Percentiles rank a stretch among this genome's conserved stretches.
Evolutionary conservation across 495 filamentous ascomycete species (phyloP).

Genomic region (Paragyromitra xinjiangensis): DNA sequence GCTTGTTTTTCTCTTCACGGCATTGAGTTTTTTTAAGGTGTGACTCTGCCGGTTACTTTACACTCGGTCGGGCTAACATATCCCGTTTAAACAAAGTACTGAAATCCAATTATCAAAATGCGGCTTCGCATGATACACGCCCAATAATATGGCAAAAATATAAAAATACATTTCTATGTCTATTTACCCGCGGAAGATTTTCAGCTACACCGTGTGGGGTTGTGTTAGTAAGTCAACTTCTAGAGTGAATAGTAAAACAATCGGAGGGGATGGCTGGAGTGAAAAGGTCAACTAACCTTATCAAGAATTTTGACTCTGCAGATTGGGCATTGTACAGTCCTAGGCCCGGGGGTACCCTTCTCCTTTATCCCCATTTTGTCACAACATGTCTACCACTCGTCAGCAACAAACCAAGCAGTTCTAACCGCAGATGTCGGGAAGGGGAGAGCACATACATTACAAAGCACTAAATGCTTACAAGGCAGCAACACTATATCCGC

Average conservation of each 20-base stretch:
- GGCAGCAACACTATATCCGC: constrained; percentile 66
- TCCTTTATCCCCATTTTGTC: constrained; percentile 45
- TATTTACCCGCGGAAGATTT: constrained; percentile 39
- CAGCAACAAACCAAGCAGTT: not conserved
- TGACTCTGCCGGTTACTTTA: no score
- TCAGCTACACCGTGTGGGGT: constrained; percentile 13
- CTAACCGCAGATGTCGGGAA: not conserved
- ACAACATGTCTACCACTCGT: constrained; percentile 15
- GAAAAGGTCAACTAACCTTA: constrained; percentile 11
- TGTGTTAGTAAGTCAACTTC: not conserved
- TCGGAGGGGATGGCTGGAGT: no score
- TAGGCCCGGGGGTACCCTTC: not conserved
- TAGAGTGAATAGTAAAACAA: not conserved
- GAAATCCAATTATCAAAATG: not conserved
- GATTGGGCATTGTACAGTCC: constrained; percentile 34
- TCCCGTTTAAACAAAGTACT: no score
- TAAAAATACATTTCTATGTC: not conserved
- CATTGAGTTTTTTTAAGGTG: no score
- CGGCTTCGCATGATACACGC: not conserved
- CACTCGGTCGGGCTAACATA: no score
- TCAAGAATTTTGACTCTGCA: constrained; percentile 31
- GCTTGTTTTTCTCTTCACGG: no score
- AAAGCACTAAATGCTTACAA: constrained; percentile 68
- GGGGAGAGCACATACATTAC: constrained; percentile 50
- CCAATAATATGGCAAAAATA: not conserved